Evolutionary conservation across 768 basidiomycete species (phyloP).

Genomic region (Lentinula edodes): DNA sequence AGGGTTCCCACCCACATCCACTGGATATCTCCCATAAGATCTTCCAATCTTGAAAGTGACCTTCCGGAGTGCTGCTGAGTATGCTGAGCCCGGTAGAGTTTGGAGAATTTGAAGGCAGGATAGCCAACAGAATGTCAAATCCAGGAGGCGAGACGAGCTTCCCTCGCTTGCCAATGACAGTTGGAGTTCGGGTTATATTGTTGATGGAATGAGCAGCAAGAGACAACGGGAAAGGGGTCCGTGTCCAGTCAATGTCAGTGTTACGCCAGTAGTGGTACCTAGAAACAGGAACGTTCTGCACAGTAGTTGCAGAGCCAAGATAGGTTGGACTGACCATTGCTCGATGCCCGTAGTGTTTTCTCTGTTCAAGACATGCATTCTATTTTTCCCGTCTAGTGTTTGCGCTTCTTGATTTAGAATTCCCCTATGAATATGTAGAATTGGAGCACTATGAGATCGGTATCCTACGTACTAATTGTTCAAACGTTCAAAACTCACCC

Average conservation of each 20-base stretch:
- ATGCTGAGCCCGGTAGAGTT: constrained; percentile 26
- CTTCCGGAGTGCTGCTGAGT: constrained; percentile 21
- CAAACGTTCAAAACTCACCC: constrained; percentile 16
- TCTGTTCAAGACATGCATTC: constrained; percentile 28
- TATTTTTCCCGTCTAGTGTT: constrained; percentile 20
- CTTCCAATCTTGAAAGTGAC: constrained; percentile 27
- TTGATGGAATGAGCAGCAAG: constrained; percentile 16
- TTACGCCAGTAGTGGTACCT: constrained; percentile 15
- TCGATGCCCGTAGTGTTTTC: constrained; percentile 30
- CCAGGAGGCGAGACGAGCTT: constrained; percentile 20
- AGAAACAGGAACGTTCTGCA: neutral
- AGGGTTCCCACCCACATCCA: constrained; percentile 27
- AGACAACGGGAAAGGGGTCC: constrained; percentile 23
- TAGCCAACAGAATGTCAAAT: constrained; percentile 16
- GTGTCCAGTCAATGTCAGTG: constrained; percentile 21
- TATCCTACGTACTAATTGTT: neutral
- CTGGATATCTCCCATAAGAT: constrained; percentile 22
- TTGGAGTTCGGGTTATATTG: constrained; percentile 29
- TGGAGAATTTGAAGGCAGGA: constrained; percentile 28
- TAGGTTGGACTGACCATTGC: constrained; percentile 17
- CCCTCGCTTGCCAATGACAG: constrained; percentile 31
- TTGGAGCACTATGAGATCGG: neutral
- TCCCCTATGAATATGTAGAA: constrained; percentile 10
- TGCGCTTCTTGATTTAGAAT: constrained; percentile 30
- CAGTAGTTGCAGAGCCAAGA: neutral